Evolutionary conservation across 2,329 filamentous ascomycete genomes (phyloP).

Genomic region (Sporothrix luriei): DNA sequence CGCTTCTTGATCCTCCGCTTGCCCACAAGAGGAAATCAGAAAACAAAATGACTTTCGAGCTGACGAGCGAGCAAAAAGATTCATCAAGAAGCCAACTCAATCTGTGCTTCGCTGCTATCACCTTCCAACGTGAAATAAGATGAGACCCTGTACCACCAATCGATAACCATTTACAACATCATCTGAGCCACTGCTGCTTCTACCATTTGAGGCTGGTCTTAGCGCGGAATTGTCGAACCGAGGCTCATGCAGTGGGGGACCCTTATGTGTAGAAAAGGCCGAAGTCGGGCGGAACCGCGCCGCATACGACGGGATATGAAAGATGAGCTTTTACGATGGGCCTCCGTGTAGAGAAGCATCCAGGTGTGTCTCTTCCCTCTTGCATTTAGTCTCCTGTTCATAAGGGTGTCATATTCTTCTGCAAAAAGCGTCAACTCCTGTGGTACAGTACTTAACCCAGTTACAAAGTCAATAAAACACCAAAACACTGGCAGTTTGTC

Average conservation of each 20-base stretch:
- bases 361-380: constrained; percentile 3
- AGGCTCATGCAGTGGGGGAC: not conserved
- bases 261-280: not conserved
- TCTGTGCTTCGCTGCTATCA: not conserved
- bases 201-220: not conserved
- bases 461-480: not conserved
- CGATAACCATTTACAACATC: not conserved
- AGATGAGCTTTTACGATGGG: not conserved
- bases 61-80: not conserved
- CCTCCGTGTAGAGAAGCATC: not conserved
- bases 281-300: not conserved
- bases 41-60: constrained; percentile 10
- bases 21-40: constrained; percentile 12
- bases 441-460: not conserved
- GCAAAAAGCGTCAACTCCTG: not conserved
- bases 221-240: not conserved
- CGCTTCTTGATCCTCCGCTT: constrained; percentile 20
- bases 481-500: not conserved
- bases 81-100: not conserved
- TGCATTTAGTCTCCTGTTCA: not conserved
- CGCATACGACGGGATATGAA: not conserved
- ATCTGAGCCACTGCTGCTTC: not conserved
- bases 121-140: not conserved
- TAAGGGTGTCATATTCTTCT: no score
- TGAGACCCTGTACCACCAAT: not conserved